Conservation (phyloP, 768 basidiomycete genomes). For the Mycena galericulata region DNA sequence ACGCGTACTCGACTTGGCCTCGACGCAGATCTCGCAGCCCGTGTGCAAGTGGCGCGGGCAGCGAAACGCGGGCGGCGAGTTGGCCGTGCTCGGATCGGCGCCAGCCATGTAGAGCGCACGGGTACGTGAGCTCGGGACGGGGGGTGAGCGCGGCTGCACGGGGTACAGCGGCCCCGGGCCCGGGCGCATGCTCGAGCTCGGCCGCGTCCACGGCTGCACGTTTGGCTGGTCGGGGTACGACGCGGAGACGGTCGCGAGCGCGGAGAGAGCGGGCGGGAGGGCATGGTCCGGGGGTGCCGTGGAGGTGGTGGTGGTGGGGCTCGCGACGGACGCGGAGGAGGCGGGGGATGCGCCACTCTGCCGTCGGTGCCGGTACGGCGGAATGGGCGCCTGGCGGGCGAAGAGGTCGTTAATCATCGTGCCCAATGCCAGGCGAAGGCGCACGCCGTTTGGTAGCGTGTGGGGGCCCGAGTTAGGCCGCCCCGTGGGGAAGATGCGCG, state of each 20-base stretch:
- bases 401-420: conserved; percentile 88
- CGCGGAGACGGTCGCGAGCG: conserved; percentile 32
- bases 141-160: conserved; percentile 35
- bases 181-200: conserved; percentile 36
- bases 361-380: conserved; percentile 57
- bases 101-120: conserved; percentile 69
- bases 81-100: conserved; percentile 69
- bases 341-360: conserved; percentile 32
- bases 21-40: conserved; percentile 83
- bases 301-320: conserved; percentile 11
- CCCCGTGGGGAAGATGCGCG: conserved; percentile 53
- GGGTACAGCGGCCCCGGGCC: conserved; percentile 36
- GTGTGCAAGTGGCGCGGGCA: conserved; percentile 82
- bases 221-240: conserved; percentile 36
- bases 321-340: conserved; percentile 16
- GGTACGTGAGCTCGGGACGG: conserved; percentile 54
- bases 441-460: conserved; percentile 82
- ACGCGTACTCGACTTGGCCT: conserved; percentile 58
- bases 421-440: conserved; percentile 79
- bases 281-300: conserved; percentile 6
- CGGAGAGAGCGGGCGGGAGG: conserved; percentile 31
- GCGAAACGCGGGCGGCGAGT: conserved; percentile 71
- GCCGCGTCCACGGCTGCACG: conserved; percentile 40
- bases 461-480: conserved; percentile 59
- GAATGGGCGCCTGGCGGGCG: conserved; percentile 73